These are phyloP conservation scores for Byssothecium circinans DNA, from an alignment of 2,329 filamentous ascomycete species.

Conservation along the genomic window DNA sequence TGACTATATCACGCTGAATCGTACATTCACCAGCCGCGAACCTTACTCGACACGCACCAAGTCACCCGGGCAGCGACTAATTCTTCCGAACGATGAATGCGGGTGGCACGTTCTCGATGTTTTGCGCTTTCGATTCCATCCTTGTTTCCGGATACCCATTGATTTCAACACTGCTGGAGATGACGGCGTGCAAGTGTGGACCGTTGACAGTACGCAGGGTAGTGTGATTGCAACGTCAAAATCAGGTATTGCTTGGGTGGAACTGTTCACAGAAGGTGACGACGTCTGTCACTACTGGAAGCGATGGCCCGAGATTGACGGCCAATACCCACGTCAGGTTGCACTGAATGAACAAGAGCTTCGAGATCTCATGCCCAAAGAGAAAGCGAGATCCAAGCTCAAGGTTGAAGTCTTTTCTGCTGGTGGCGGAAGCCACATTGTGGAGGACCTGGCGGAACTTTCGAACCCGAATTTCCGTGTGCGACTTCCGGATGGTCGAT, in stretches of 20 bases:
- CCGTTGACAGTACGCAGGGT: constrained; percentile 74
- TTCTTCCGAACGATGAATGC: constrained; percentile 79
- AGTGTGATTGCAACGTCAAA: constrained; percentile 78
- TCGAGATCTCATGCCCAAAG: constrained; percentile 69
- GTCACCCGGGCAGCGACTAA: constrained; percentile 72
- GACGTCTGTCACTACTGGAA: constrained; percentile 78
- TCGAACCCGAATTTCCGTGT: constrained; percentile 68
- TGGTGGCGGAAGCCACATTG: constrained; percentile 70
- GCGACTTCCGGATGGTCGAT: constrained; percentile 73
- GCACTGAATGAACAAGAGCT: constrained; percentile 74
- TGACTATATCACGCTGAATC: constrained; percentile 82
- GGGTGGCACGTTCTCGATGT: constrained; percentile 88
- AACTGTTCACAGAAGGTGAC: constrained; percentile 80
- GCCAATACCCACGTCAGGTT: constrained; percentile 68
- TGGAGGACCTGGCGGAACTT: constrained; percentile 75
- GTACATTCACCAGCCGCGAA: constrained; percentile 79
- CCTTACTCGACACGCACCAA: constrained; percentile 86
- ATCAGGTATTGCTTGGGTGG: constrained; percentile 81
- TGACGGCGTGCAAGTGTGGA: constrained; percentile 81
- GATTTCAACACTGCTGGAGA: constrained; percentile 62
- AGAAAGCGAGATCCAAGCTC: constrained; percentile 70
- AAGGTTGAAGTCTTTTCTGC: constrained; percentile 75
- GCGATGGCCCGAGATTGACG: constrained; percentile 69
- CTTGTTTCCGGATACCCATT: constrained; percentile 81
- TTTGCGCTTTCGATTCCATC: constrained; percentile 85